These are phyloP conservation scores for Globisporangium paroecandrum DNA, from an alignment of 352 stramenopile genomes.

Conservation along the genomic window DNA sequence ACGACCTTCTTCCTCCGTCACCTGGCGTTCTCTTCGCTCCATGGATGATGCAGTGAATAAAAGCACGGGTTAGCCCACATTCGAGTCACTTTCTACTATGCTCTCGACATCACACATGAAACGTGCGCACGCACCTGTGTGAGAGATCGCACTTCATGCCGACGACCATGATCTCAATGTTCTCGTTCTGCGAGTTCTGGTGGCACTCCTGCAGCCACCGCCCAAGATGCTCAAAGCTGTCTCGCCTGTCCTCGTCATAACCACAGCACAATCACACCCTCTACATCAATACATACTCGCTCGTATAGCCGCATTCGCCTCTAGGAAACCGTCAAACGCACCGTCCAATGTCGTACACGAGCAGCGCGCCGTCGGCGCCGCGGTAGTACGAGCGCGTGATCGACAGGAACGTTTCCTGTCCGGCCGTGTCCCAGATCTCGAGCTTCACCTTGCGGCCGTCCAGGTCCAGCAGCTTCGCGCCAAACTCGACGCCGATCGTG, in stretches of 20 bases:
- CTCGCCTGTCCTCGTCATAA: constrained; percentile 26
- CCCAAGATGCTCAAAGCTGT: constrained; percentile 75
- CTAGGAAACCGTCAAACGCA: constrained; percentile 11
- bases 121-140: constrained; percentile 21
- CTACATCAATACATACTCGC: neutral
- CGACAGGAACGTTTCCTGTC: constrained; percentile 87
- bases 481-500: constrained; percentile 91
- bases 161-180: constrained; percentile 83
- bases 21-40: constrained; percentile 41
- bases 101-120: neutral
- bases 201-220: constrained; percentile 82
- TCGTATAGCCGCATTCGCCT: neutral
- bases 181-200: constrained; percentile 84
- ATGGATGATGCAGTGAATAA: neutral
- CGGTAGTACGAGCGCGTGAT: constrained; percentile 90
- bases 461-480: constrained; percentile 81
- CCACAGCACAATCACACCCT: neutral
- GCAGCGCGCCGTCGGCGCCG: constrained; percentile 78
- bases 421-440: constrained; percentile 91
- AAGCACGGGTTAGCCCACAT: neutral
- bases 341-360: constrained; percentile 86
- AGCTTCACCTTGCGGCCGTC: constrained; percentile 86
- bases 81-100: neutral
- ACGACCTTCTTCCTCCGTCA: constrained; percentile 64
- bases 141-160: constrained; percentile 81